Conservation (phyloP, 225 moss, liverwort and hornwort genomes). For the Pleurozium schreberi region DNA sequence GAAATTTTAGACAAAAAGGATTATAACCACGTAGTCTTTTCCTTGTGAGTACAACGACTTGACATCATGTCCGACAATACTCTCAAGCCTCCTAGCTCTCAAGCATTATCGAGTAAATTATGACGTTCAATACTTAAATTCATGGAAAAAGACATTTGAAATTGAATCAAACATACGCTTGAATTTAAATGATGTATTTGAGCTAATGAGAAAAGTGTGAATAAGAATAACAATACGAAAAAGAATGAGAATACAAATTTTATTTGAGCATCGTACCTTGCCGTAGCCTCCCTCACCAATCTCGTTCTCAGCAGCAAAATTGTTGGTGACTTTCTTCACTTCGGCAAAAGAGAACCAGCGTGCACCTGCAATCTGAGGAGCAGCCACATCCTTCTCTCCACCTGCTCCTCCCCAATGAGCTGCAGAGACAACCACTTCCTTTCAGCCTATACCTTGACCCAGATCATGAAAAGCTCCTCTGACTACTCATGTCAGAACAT, state of each 20-base stretch:
- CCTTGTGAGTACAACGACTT: not conserved
- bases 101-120: not conserved
- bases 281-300: slow-evolving; percentile 86
- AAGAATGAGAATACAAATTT: not conserved
- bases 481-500: not conserved
- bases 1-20: not conserved
- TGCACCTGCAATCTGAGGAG: slow-evolving; percentile 63
- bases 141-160: not conserved
- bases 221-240: not conserved
- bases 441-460: not conserved
- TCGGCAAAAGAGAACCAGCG: slow-evolving; percentile 64
- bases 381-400: slow-evolving; percentile 44
- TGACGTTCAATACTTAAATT: not conserved
- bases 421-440: not conserved
- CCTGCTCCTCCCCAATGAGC: slow-evolving; percentile 56
- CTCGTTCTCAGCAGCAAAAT: slow-evolving; percentile 48
- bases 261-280: slow-evolving; percentile 22
- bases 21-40: not conserved
- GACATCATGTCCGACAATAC: not conserved
- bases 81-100: not conserved
- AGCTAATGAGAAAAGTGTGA: not conserved
- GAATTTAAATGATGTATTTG: not conserved
- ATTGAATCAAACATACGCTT: not conserved
- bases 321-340: slow-evolving; percentile 53
- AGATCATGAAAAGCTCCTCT: not conserved